Evolutionary conservation across 768 basidiomycete species (phyloP).

Genomic region (Russula vinacea): DNA sequence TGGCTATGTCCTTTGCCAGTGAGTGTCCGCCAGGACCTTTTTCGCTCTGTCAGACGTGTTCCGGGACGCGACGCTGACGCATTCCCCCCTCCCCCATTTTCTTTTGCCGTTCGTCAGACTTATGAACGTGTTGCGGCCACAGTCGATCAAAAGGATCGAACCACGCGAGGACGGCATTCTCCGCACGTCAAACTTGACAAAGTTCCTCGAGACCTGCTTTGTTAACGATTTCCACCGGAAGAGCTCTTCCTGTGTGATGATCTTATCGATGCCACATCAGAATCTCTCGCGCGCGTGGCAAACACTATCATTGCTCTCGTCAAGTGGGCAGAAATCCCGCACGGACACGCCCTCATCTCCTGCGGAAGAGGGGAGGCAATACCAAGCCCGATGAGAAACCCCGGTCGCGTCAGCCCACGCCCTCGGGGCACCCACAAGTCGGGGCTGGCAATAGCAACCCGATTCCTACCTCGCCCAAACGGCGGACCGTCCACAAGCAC

Average conservation of each 20-base stretch:
- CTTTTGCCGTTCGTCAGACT: too few species aligned
- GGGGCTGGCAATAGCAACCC: neutral
- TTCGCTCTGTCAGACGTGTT: too few species aligned
- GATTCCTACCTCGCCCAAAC: neutral
- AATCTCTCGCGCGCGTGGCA: too few species aligned
- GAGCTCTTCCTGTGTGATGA: constrained; percentile 69
- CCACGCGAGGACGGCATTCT: constrained; percentile 61
- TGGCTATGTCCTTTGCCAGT: too few species aligned
- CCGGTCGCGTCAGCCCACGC: neutral
- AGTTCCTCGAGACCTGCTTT: constrained; percentile 71
- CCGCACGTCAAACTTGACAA: constrained; percentile 66
- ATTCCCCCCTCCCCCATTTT: too few species aligned
- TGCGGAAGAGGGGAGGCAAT: constrained; percentile 40
- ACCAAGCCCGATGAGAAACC: constrained; percentile 30
- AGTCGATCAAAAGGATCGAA: constrained; percentile 52
- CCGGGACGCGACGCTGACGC: too few species aligned
- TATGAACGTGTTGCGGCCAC: too few species aligned
- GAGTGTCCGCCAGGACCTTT: too few species aligned
- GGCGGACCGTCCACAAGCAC: neutral
- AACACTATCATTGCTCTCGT: constrained; percentile 44
- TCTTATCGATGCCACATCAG: constrained; percentile 49
- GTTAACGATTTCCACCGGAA: constrained; percentile 51
- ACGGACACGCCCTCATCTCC: constrained; percentile 45
- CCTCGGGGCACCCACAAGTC: neutral
- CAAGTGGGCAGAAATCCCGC: constrained; percentile 55